Evolutionary conservation across 2,329 filamentous ascomycete genomes (phyloP), one percentile per base, ranked within the genome.

Genomic region (Calonectria naviculata): DNA sequence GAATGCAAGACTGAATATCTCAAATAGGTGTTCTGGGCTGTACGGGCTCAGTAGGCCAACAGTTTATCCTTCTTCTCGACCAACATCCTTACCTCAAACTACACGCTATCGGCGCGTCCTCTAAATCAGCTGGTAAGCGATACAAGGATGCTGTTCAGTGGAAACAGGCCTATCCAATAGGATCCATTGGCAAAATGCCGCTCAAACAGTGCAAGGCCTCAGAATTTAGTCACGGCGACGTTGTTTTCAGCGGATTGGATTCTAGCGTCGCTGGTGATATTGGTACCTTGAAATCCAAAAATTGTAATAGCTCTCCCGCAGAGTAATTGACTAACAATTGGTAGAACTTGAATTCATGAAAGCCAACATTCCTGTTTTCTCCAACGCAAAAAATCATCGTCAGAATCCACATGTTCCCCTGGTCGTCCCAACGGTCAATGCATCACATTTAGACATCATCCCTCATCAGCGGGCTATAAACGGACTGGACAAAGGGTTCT

Each of bases 341-440:
- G 5, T 6, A 95, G 95, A 98, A 84, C 94, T 94, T 89, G 94
- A 94, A 77, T 98, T 98, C 84, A 89, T 97, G 80, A 93, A 93
- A 81, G 93, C 95, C 72, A 92, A 98, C 80, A 91, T 98, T 61
- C 92, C 94, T 78, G 94, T 98, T 81, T 98, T 99, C 87, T 98
- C 95, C 79, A 99, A 98, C 84, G 95, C 97, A 62, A 98, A 98
- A 86, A 98, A 98, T 89, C 94, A 98, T 89, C 93, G 97, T 78
- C 93, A 93, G 81, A 92, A 97, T 82, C 95, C 95, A 19, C 87
- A 96, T 52, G 95, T 98, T 2, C 97, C 97, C 12, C 92, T 98
- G 79, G 94, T 98, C 74, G 95, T 98, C 9, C 97, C 97, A 1
- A 97, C 95, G n/a, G 95, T 98, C 83, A 98, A 98, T 87, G 91